These are phyloP conservation scores for Nelumbo lutea DNA, from an alignment of 164 flowering plant genomes.

Conservation along the genomic window DNA sequence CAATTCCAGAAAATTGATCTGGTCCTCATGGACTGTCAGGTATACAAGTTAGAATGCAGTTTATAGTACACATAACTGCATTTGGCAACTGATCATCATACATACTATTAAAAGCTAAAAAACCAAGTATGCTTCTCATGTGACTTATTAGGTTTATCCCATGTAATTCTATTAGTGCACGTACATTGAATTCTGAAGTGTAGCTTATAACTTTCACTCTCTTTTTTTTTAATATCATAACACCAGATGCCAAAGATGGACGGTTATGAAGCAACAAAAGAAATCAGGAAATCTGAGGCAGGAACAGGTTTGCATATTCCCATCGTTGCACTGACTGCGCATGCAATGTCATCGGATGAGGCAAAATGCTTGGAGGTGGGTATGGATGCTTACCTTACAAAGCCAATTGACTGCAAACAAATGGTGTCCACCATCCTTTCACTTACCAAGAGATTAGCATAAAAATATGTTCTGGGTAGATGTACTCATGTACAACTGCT, in stretches of 20 bases:
- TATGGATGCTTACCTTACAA: constrained; percentile 95
- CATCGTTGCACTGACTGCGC: constrained; percentile 94
- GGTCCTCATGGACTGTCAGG: constrained; percentile 97
- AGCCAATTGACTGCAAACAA: constrained; percentile 82
- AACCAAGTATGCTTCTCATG: not conserved
- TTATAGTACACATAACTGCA: not conserved
- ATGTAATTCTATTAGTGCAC: too few species aligned
- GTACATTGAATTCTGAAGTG: not conserved
- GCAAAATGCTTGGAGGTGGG: constrained; percentile 96
- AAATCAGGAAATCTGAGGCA: constrained; percentile 65
- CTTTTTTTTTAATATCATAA: constrained; percentile 1
- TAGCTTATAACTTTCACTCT: not conserved
- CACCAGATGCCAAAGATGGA: constrained; percentile 98
- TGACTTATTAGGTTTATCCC: not conserved
- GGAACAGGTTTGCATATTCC: constrained; percentile 69
- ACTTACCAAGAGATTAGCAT: constrained; percentile 36
- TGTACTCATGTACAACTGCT: not conserved
- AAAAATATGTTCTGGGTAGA: not conserved
- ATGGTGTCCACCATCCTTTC: constrained; percentile 92
- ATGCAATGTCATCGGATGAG: constrained; percentile 98
- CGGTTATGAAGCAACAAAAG: constrained; percentile 95
- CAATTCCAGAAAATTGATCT: constrained; percentile 54
- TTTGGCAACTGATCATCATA: not conserved
- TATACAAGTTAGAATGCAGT: constrained; percentile 22
- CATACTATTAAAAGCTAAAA: not conserved